Percentiles rank a stretch among this genome's conserved stretches.
phyloP scores from a whole-genome alignment of 768 basidiomycete genomes.

The Trametes meyenii region DNA sequence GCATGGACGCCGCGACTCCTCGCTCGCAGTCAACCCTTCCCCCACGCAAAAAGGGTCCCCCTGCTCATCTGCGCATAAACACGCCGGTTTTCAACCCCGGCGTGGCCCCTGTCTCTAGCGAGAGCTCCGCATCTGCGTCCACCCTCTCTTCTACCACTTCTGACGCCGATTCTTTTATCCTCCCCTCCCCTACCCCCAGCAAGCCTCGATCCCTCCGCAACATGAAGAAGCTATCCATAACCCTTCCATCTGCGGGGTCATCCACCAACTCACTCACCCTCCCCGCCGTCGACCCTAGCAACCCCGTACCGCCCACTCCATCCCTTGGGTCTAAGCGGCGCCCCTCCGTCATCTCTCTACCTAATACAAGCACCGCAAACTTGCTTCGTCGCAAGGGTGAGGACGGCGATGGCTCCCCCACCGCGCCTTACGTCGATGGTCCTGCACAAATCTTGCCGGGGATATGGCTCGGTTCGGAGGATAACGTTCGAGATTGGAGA shows the following conservation, averaged over 20 bases:
- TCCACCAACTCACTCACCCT: slow-evolving; percentile 55
- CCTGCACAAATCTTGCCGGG: slow-evolving; percentile 85
- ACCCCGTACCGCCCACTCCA: slow-evolving; percentile 32
- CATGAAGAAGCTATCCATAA: slow-evolving; percentile 77
- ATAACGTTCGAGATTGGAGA: slow-evolving; percentile 85
- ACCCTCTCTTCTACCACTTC: slow-evolving; percentile 54
- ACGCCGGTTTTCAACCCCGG: slow-evolving; percentile 51
- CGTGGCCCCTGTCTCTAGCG: slow-evolving; percentile 51
- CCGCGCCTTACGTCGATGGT: slow-evolving; percentile 76
- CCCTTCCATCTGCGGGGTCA: slow-evolving; percentile 62
- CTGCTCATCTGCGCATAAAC: slow-evolving; percentile 61
- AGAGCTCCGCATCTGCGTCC: slow-evolving; percentile 47
- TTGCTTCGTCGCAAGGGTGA: slow-evolving; percentile 62
- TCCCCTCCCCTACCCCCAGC: slow-evolving; percentile 42
- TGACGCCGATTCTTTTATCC: slow-evolving; percentile 54
- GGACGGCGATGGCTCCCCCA: slow-evolving; percentile 58
- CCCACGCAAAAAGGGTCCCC: slow-evolving; percentile 53
- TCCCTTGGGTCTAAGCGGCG: slow-evolving; percentile 52
- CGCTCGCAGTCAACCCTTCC: slow-evolving; percentile 33
- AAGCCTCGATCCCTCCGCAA: slow-evolving; percentile 56
- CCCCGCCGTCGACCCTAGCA: slow-evolving; percentile 36
- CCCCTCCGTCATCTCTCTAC: slow-evolving; percentile 74
- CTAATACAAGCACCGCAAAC: slow-evolving; percentile 48
- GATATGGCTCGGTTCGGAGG: slow-evolving; percentile 90
- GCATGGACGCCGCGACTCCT: slow-evolving; percentile 39